phyloP scores from a whole-genome alignment of 257 asterid species.

The Solanum clarkiae region DNA sequence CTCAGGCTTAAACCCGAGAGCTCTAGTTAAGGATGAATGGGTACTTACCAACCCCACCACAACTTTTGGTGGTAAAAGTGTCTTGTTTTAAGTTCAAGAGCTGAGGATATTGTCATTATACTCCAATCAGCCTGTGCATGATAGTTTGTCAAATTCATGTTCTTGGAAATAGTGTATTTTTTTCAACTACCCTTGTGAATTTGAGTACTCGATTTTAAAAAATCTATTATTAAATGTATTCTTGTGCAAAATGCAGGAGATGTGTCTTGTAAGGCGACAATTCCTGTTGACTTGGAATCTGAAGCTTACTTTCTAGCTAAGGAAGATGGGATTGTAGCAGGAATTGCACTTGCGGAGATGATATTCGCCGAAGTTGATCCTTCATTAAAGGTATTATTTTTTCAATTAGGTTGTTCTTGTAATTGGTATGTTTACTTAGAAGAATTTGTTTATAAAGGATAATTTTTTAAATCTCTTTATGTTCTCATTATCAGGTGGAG shows the following conservation, averaged over 20 bases:
- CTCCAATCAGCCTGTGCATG: neutral
- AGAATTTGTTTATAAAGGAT: neutral
- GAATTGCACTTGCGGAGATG: constrained; percentile 90
- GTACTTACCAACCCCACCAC: neutral
- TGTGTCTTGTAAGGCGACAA: constrained; percentile 90
- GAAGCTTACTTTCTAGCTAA: constrained; percentile 90
- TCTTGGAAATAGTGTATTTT: neutral
- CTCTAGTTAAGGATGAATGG: neutral
- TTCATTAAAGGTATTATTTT: constrained; percentile 51
- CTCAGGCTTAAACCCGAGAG: neutral
- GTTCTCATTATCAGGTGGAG: constrained; percentile 38
- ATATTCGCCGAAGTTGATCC: constrained; percentile 77
- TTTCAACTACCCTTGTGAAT: neutral
- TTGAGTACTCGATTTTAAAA: neutral
- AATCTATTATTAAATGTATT: neutral
- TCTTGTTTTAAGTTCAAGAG: neutral
- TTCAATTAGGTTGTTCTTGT: neutral
- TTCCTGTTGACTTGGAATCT: constrained; percentile 76
- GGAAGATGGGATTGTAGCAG: constrained; percentile 90
- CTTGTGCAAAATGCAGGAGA: constrained; percentile 43
- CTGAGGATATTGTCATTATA: neutral
- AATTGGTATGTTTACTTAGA: neutral
- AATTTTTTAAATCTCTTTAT: neutral
- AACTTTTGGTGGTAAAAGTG: neutral
- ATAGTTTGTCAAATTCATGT: neutral